These are phyloP conservation scores for Trichoderma cornu-damae DNA, from an alignment of 2,329 filamentous ascomycete species.

Conservation along the genomic window DNA sequence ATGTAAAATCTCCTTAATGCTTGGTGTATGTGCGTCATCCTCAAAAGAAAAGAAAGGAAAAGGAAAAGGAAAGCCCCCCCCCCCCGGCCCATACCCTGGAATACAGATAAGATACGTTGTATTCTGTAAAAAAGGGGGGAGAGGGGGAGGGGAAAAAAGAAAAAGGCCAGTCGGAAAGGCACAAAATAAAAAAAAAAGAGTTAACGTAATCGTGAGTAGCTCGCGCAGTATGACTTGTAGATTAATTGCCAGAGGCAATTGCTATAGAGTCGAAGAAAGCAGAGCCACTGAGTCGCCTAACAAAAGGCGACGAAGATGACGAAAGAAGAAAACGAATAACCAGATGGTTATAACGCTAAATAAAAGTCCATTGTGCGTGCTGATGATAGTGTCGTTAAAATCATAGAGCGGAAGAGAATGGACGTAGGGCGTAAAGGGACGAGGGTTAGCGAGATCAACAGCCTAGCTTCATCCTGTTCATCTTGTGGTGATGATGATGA, in stretches of 20 bases:
- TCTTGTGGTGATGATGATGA: not conserved
- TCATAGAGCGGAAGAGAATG: not conserved
- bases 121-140: conserved; percentile 1
- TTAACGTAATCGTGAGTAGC: not conserved
- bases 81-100: too few species aligned
- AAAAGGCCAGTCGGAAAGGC: not conserved
- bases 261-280: not conserved
- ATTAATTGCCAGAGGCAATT: not conserved
- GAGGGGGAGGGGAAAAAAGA: not conserved
- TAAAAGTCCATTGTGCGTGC: not conserved
- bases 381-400: conserved; percentile 9
- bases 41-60: not conserved
- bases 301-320: not conserved
- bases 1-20: conserved; percentile 30
- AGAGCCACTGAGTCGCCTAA: too few species aligned
- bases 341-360: not conserved
- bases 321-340: not conserved
- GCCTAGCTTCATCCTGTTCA: too few species aligned
- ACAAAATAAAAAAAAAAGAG: not conserved
- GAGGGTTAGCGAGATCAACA: too few species aligned
- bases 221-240: not conserved
- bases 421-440: not conserved
- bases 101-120: conserved; percentile 9
- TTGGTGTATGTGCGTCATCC: conserved; percentile 32
- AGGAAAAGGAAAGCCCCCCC: not conserved